Conservation (phyloP, 2,329 filamentous ascomycete genomes). For the Pseudonectria foliicola region DNA sequence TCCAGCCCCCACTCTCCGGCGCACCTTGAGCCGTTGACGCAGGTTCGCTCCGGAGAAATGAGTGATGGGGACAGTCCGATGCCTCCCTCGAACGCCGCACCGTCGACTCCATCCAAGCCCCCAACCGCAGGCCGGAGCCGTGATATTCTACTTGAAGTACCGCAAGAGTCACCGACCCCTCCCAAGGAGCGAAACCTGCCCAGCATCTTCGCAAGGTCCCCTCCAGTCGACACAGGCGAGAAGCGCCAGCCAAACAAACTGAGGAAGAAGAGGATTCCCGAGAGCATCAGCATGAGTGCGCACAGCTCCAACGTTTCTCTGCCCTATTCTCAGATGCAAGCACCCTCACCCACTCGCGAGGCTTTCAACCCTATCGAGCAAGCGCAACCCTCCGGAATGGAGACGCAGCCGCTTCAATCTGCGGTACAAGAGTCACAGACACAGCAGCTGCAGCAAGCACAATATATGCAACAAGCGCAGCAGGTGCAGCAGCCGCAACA, state of each 20-base stretch:
- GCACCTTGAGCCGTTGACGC: slow-evolving; percentile 32
- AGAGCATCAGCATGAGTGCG: slow-evolving; percentile 74
- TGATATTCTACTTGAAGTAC: slow-evolving; percentile 39
- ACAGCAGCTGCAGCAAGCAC: slow-evolving; percentile 13
- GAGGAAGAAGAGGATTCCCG: slow-evolving; percentile 74
- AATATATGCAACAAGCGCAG: slow-evolving; percentile 9
- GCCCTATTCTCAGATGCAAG: slow-evolving; percentile 33
- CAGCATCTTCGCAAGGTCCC: slow-evolving; percentile 63
- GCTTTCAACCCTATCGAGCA: slow-evolving; percentile 40
- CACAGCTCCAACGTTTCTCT: slow-evolving; percentile 84
- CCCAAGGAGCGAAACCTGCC: slow-evolving; percentile 61
- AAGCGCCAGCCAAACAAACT: slow-evolving; percentile 81
- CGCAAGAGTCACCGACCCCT: slow-evolving; percentile 43
- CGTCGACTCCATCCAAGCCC: slow-evolving; percentile 22
- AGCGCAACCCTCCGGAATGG: slow-evolving; percentile 11
- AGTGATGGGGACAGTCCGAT: slow-evolving; percentile 20
- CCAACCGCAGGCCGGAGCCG: slow-evolving; percentile 38
- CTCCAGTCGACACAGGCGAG: slow-evolving; percentile 52
- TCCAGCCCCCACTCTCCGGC: slow-evolving; percentile 25
- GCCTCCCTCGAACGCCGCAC: slow-evolving; percentile 19
- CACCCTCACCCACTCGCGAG: slow-evolving; percentile 41
- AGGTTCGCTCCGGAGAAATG: slow-evolving; percentile 21
- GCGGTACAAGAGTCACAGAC: slow-evolving; percentile 12
- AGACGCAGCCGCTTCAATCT: slow-evolving; percentile 9
- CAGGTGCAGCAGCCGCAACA: slow-evolving; percentile 14